Percentiles rank a stretch among this genome's conserved stretches.
Evolutionary conservation across 1,284 basidiomycete species (phyloP).

Genomic region (Malassezia japonica): DNA sequence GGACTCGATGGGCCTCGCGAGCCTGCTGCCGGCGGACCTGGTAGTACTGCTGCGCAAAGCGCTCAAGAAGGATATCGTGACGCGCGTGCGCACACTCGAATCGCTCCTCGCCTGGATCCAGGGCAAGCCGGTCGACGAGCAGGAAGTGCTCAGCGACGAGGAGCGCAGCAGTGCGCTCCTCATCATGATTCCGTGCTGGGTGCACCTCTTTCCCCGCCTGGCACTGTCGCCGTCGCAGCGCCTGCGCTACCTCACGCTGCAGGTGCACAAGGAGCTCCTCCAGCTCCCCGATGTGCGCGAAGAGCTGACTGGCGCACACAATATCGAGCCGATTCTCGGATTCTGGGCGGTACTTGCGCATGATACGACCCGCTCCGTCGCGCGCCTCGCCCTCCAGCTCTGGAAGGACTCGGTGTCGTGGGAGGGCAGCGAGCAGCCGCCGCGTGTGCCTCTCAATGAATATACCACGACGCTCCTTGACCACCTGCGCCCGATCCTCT

Average conservation of each 20-base stretch:
- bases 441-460: conserved; percentile 11
- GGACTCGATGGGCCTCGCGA: conserved; percentile 68
- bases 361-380: conserved; percentile 63
- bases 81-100: conserved; percentile 75
- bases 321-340: conserved; percentile 64
- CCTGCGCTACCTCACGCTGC: conserved; percentile 61
- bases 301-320: conserved; percentile 58
- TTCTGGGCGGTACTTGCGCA: conserved; percentile 67
- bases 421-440: background rate
- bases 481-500: conserved; percentile 19
- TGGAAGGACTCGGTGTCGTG: conserved; percentile 54
- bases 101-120: conserved; percentile 65
- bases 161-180: conserved; percentile 53
- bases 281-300: conserved; percentile 50
- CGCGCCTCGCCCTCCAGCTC: conserved; percentile 53
- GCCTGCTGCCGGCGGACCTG: conserved; percentile 58
- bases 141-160: conserved; percentile 10
- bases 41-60: conserved; percentile 71
- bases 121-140: conserved; percentile 50
- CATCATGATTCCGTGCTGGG: conserved; percentile 76
- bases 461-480: conserved; percentile 24
- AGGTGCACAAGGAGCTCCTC: conserved; percentile 63
- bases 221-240: conserved; percentile 72
- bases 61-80: conserved; percentile 82
- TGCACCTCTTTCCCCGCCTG: conserved; percentile 74